Evolutionary conservation across 2,329 filamentous ascomycete species (phyloP).

Genomic region (Phoma herbarum): DNA sequence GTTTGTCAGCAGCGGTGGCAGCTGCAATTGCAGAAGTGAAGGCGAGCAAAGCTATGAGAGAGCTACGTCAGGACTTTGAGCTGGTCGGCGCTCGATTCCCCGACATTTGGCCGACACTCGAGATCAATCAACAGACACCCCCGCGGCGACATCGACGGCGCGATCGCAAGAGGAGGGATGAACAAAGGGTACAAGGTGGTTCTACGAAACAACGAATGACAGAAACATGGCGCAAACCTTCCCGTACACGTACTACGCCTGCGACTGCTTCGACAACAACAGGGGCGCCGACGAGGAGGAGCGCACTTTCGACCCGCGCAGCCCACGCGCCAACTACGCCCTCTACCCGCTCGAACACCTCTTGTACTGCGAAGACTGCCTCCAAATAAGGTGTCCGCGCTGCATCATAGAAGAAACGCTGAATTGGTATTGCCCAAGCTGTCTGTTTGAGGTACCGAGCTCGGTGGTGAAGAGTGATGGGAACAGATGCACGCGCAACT

Average conservation of each 20-base stretch:
- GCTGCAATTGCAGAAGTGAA: constrained; percentile 2
- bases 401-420: constrained; percentile 94
- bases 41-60: not conserved
- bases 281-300: constrained; percentile 71
- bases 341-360: constrained; percentile 93
- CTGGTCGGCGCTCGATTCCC: constrained; percentile 11
- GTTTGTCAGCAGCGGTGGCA: not conserved
- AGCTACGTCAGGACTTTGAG: constrained; percentile 18
- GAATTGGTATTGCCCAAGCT: constrained; percentile 94
- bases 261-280: constrained; percentile 66
- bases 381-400: constrained; percentile 91
- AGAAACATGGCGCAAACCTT: constrained; percentile 63
- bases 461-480: constrained; percentile 92
- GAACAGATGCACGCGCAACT: constrained; percentile 93
- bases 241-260: constrained; percentile 71
- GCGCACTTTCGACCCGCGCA: constrained; percentile 84
- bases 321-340: constrained; percentile 86
- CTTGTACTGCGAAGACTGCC: constrained; percentile 96
- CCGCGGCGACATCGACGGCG: constrained; percentile 9
- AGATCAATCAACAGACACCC: constrained; percentile 21
- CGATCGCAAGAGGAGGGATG: not conserved
- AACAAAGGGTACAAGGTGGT: not conserved
- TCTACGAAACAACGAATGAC: not conserved
- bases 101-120: constrained; percentile 17
- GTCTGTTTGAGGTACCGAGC: constrained; percentile 93